phyloP scores from a whole-genome alignment of 2,329 filamentous ascomycete species.

The Trichoderma sp. region DNA sequence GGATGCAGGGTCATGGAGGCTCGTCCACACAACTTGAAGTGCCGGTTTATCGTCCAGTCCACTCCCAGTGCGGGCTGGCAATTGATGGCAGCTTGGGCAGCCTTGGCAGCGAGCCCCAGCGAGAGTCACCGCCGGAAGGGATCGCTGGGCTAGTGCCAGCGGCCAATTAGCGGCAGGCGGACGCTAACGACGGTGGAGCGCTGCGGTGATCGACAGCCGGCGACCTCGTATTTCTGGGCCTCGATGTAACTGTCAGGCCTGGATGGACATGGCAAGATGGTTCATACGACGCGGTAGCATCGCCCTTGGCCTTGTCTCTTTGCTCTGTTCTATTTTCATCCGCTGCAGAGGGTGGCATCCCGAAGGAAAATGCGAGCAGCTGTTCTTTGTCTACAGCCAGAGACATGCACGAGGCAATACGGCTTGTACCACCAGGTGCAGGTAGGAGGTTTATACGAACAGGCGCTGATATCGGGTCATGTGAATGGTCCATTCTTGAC shows the following conservation, averaged over 20 bases:
- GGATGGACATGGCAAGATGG: too few relatives aligned
- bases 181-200: slow-evolving; percentile 9
- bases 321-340: neutral
- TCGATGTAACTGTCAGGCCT: neutral
- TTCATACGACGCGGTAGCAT: neutral
- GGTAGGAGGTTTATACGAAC: too few relatives aligned
- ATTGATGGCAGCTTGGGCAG: too few relatives aligned
- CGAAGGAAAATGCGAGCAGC: neutral
- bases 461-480: neutral
- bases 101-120: neutral
- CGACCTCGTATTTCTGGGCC: slow-evolving; percentile 27
- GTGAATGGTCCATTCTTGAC: neutral
- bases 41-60: too few relatives aligned
- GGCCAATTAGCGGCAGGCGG: slow-evolving; percentile 21
- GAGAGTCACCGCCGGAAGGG: neutral
- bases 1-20: neutral
- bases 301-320: slow-evolving; percentile 1
- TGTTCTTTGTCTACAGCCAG: too few relatives aligned
- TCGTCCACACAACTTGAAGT: neutral
- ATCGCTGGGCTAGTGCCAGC: neutral
- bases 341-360: neutral
- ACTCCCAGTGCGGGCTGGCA: neutral
- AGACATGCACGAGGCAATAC: too few relatives aligned
- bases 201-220: slow-evolving; percentile 23
- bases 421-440: too few relatives aligned